phyloP scores from a whole-genome alignment of 2,329 filamentous ascomycete genomes.

The Fusarium globosum region DNA sequence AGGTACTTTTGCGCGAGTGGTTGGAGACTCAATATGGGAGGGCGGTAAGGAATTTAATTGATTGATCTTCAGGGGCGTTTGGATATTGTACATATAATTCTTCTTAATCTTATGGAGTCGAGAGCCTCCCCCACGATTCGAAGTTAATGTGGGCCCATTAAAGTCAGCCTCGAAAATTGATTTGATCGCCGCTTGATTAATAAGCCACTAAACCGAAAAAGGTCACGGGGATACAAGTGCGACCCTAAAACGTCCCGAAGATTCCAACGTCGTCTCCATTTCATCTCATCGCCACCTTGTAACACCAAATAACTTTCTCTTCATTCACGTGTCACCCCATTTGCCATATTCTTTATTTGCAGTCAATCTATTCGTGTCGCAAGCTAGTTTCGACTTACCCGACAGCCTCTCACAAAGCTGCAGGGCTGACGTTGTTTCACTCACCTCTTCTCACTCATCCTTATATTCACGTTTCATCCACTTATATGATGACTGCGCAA shows the following conservation, averaged over 20 bases:
- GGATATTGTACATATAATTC: conserved; percentile 4
- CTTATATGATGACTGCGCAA: conserved; percentile 20
- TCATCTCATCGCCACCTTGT: conserved; percentile 13
- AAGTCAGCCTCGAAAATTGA: neutral
- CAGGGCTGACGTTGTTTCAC: neutral
- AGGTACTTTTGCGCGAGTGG: conserved; percentile 61
- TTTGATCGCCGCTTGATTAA: conserved; percentile 16
- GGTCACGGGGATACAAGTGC: conserved; percentile 28
- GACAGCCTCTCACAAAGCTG: neutral
- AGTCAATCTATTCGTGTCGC: neutral
- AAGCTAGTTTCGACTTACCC: neutral
- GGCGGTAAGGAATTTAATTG: neutral
- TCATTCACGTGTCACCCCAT: conserved; percentile 2
- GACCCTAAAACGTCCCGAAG: conserved; percentile 35
- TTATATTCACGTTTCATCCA: neutral
- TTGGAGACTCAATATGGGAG: conserved; percentile 49
- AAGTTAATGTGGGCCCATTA: neutral
- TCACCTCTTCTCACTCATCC: neutral
- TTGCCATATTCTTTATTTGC: neutral
- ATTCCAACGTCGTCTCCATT: conserved; percentile 16
- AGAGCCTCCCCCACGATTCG: conserved; percentile 14
- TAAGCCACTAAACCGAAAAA: conserved; percentile 6
- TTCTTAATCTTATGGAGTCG: neutral
- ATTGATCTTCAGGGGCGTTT: neutral
- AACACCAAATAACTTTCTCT: neutral